These are phyloP conservation scores for Pythium rishiriense DNA, from an alignment of 352 stramenopile genomes.

Conservation along the genomic window DNA sequence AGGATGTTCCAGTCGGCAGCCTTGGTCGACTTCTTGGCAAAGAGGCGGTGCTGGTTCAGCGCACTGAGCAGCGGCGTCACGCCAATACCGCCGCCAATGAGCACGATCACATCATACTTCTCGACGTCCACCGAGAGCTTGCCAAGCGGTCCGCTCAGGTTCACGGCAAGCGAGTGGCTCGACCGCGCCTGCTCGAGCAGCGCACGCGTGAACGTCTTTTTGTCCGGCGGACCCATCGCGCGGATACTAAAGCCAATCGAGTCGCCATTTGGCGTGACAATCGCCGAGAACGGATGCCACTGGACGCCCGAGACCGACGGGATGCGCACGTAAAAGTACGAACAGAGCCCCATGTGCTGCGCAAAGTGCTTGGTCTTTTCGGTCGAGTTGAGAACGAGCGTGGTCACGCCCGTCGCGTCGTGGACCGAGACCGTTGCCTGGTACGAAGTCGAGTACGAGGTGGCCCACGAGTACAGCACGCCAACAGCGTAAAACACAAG, in stretches of 20 bases:
- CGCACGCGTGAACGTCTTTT: constrained; percentile 48
- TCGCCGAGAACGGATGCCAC: constrained; percentile 84
- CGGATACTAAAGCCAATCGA: constrained; percentile 82
- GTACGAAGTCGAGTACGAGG: constrained; percentile 47
- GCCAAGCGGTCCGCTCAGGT: constrained; percentile 70
- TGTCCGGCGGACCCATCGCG: constrained; percentile 37
- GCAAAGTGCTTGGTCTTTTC: constrained; percentile 63
- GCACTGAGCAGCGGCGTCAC: constrained; percentile 79
- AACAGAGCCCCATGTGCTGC: constrained; percentile 50
- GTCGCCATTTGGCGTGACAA: constrained; percentile 68
- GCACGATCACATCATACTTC: constrained; percentile 61
- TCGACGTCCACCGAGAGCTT: constrained; percentile 63
- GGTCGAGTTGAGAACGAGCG: constrained; percentile 53
- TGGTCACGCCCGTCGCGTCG: constrained; percentile 40
- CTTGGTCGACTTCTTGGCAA: constrained; percentile 33
- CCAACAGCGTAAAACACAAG: constrained; percentile 63
- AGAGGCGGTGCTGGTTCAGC: constrained; percentile 57
- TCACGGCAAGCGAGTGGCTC: constrained; percentile 46
- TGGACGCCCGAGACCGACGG: constrained; percentile 61
- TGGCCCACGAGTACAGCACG: constrained; percentile 53
- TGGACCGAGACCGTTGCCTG: constrained; percentile 46
- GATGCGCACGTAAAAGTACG: constrained; percentile 79
- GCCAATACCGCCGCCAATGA: constrained; percentile 72
- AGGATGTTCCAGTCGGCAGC: constrained; percentile 51
- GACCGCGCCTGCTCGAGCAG: constrained; percentile 46